Evolutionary conservation across 116 monocot genomes (phyloP).

Genomic region (Thalassia testudinum): DNA sequence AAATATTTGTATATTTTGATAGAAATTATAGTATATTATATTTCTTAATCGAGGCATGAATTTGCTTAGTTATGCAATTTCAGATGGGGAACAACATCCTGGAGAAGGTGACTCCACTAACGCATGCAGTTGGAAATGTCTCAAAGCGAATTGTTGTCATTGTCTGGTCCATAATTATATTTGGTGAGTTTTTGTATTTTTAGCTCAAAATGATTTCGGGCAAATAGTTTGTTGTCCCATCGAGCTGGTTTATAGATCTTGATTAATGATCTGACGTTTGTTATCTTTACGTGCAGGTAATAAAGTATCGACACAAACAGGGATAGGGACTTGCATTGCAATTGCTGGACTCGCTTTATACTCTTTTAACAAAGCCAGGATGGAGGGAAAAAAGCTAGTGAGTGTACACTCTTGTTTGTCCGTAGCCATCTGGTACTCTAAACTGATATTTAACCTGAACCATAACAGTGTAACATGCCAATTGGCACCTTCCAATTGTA

Average conservation of each 20-base stretch:
- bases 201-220: neutral
- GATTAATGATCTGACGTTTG: neutral
- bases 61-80: neutral
- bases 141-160: constrained; percentile 73
- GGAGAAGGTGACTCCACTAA: constrained; percentile 77
- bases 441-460: no score
- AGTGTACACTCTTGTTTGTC: no score
- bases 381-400: constrained; percentile 71
- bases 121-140: constrained; percentile 77
- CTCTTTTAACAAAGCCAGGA: constrained; percentile 65
- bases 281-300: constrained; percentile 29
- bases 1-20: no score
- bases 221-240: neutral
- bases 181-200: constrained; percentile 22
- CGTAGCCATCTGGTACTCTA: no score
- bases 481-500: no score
- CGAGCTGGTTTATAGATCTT: neutral
- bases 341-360: constrained; percentile 68
- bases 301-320: constrained; percentile 55
- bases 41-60: no score
- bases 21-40: no score
- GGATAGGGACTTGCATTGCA: constrained; percentile 58
- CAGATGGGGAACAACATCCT: constrained; percentile 73
- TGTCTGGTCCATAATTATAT: constrained; percentile 57
- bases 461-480: no score